Conservation (phyloP, 345 rosid genomes). For the Isatis tinctoria region DNA sequence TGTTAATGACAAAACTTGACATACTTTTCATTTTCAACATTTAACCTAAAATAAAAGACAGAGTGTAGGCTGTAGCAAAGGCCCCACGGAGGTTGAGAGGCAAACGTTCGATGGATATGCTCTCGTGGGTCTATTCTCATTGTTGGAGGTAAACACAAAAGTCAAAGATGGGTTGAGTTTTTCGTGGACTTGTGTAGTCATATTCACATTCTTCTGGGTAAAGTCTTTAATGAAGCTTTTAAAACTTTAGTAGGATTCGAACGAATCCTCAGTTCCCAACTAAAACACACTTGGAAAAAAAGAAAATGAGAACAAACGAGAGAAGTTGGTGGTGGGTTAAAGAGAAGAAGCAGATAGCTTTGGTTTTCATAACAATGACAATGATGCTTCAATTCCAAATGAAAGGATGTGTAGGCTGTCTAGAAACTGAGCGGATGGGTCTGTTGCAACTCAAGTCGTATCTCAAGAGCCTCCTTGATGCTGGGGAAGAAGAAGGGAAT, state of each 20-base stretch:
- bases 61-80: neutral
- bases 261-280: neutral
- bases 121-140: conserved; percentile 1
- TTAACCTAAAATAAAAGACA: neutral
- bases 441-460: conserved; percentile 11
- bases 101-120: neutral
- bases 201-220: neutral
- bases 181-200: neutral
- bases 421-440: conserved; percentile 12
- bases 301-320: neutral
- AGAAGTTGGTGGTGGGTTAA: neutral
- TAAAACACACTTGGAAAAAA: neutral
- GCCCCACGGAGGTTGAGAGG: neutral
- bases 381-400: conserved; percentile 4
- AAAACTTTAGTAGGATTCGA: neutral
- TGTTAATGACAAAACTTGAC: neutral
- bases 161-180: conserved; percentile 4
- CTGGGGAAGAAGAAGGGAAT: neutral
- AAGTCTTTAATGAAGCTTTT: neutral
- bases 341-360: neutral
- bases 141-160: neutral
- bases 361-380: conserved; percentile 6
- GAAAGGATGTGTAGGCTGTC: neutral
- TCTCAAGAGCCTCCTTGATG: neutral
- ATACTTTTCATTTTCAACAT: neutral